Conservation (phyloP, 306 rosid species). For the Sesbania bispinosa region DNA sequence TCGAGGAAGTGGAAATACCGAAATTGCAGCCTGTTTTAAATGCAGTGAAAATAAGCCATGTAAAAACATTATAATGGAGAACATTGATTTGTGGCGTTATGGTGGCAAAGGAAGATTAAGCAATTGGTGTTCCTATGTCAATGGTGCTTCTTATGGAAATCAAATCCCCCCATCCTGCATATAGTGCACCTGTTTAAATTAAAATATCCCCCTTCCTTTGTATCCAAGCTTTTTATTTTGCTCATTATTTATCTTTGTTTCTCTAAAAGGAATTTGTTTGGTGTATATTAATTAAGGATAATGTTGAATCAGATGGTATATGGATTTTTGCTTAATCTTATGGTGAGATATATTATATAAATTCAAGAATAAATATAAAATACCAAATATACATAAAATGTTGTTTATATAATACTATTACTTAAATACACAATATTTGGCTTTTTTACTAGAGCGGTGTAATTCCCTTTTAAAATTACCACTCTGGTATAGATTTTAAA, state of each 20-base stretch:
- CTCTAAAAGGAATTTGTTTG: too few relatives aligned
- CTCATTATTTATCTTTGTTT: neutral
- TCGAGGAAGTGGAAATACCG: constrained; percentile 40
- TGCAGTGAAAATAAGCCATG: constrained; percentile 59
- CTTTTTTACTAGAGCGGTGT: too few relatives aligned
- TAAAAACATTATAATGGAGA: constrained; percentile 32
- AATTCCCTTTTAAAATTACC: too few relatives aligned
- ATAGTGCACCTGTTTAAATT: neutral
- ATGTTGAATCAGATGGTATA: too few relatives aligned
- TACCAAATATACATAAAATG: too few relatives aligned
- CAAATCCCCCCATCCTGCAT: constrained; percentile 52
- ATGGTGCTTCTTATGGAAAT: constrained; percentile 43
- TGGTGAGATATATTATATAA: too few relatives aligned
- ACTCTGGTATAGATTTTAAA: too few relatives aligned
- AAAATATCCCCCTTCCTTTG: neutral
- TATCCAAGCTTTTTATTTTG: neutral
- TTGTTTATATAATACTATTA: too few relatives aligned
- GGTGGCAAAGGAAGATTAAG: neutral
- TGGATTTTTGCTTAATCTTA: too few relatives aligned
- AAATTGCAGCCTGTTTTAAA: constrained; percentile 33
- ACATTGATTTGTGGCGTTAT: constrained; percentile 30
- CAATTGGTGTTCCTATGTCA: constrained; percentile 28
- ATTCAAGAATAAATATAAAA: too few relatives aligned
- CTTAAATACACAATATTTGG: too few relatives aligned
- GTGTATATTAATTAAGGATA: too few relatives aligned